Conservation (phyloP, 768 basidiomycete genomes). For the Tephrocybe sp. region DNA sequence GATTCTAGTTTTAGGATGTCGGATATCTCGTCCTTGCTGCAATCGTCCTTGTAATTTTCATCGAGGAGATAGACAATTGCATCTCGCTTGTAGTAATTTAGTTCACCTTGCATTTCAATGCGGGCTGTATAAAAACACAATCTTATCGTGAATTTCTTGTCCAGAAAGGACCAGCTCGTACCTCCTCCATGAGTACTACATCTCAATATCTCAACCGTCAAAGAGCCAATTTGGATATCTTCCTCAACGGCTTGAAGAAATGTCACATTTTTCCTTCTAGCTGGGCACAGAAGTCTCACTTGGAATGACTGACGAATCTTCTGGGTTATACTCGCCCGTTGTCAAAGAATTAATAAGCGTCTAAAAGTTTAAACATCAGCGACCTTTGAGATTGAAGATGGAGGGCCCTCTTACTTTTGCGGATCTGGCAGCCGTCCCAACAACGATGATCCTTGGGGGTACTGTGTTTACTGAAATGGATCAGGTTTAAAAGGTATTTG, state of each 20-base stretch:
- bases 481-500: too few species aligned
- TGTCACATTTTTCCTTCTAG: background rate
- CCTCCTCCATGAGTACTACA: background rate
- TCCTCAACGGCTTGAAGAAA: background rate
- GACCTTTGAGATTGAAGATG: background rate
- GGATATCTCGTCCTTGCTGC: background rate
- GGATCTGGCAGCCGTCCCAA: background rate
- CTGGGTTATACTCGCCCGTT: background rate
- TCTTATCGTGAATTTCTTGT: background rate
- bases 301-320: background rate
- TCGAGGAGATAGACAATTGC: background rate
- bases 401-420: background rate
- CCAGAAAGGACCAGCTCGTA: background rate
- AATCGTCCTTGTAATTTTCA: background rate
- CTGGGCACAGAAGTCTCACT: background rate
- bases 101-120: background rate
- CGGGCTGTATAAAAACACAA: background rate
- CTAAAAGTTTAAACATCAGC: background rate
- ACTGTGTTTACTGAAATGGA: background rate
- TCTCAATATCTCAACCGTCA: background rate
- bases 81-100: background rate
- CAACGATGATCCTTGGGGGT: background rate
- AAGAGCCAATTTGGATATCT: background rate
- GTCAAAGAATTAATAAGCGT: background rate
- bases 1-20: background rate